Conservation (phyloP, 257 asterid species). For the Gynochthodes officinalis region DNA sequence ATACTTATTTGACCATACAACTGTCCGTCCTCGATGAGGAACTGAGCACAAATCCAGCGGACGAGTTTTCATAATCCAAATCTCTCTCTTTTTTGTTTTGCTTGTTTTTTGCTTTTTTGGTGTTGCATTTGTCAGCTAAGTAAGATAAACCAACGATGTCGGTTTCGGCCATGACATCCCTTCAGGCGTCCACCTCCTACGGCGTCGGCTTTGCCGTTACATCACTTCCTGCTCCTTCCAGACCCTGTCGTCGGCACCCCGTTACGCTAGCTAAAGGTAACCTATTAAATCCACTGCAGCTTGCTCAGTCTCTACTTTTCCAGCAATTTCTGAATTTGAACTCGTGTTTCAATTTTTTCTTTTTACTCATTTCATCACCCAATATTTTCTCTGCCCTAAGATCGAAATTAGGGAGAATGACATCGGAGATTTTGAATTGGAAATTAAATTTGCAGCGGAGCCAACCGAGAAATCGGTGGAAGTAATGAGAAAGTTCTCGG, state of each 20-base stretch:
- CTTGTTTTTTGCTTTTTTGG: neutral
- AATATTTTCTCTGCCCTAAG: neutral
- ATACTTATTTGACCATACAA: no score
- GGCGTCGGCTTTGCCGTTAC: constrained; percentile 57
- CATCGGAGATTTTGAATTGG: constrained; percentile 1
- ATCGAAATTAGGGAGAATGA: neutral
- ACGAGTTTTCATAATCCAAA: no score
- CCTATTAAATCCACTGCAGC: neutral
- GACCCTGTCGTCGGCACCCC: constrained; percentile 41
- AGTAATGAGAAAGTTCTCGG: constrained; percentile 96
- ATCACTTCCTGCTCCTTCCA: constrained; percentile 35
- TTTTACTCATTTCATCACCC: neutral
- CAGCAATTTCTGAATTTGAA: no score
- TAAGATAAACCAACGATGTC: neutral
- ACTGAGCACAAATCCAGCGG: no score
- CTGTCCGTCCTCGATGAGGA: no score
- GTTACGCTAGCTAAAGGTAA: constrained; percentile 55
- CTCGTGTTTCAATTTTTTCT: neutral
- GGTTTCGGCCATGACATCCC: constrained; percentile 59
- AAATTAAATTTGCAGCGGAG: constrained; percentile 43
- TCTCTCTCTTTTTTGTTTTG: neutral
- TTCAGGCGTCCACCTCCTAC: constrained; percentile 83
- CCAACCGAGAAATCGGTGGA: constrained; percentile 95
- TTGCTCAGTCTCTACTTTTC: neutral
- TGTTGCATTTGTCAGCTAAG: neutral